These are phyloP conservation scores for Lactuca sativa DNA, from an alignment of 129 eudicot species.

Conservation along the genomic window DNA sequence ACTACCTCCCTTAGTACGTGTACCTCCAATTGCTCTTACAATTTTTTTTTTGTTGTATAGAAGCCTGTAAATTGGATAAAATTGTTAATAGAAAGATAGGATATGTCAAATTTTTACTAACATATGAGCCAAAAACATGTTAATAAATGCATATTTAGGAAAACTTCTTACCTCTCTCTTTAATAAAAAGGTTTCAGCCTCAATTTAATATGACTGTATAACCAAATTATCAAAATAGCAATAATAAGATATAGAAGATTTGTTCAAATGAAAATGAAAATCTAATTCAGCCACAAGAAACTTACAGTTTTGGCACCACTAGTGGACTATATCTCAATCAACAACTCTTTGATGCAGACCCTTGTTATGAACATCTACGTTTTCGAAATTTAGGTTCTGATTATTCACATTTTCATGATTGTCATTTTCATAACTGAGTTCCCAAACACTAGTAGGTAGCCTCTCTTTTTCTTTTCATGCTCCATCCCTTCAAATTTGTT, in stretches of 20 bases:
- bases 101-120: not conserved
- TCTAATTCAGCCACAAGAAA: not conserved
- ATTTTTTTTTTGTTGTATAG: slow-evolving; percentile 46
- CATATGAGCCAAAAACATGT: no score
- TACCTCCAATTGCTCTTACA: slow-evolving; percentile 45
- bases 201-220: no score
- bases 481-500: slow-evolving; percentile 45
- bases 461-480: slow-evolving; percentile 57
- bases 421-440: slow-evolving; percentile 32
- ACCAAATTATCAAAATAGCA: no score
- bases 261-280: no score
- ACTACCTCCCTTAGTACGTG: slow-evolving; percentile 54
- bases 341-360: slow-evolving; percentile 17
- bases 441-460: slow-evolving; percentile 38
- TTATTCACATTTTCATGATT: slow-evolving; percentile 31
- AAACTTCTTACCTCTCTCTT: no score
- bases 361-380: slow-evolving; percentile 26
- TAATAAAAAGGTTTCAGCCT: no score
- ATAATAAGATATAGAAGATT: no score
- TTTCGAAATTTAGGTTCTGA: slow-evolving; percentile 30
- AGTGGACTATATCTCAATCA: slow-evolving; percentile 32
- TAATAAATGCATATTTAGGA: no score
- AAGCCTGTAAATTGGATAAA: slow-evolving; percentile 35
- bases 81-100: no score
- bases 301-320: slow-evolving; percentile 59